phyloP scores from a whole-genome alignment of 345 rosid genomes.

The Trapa bicornis region DNA sequence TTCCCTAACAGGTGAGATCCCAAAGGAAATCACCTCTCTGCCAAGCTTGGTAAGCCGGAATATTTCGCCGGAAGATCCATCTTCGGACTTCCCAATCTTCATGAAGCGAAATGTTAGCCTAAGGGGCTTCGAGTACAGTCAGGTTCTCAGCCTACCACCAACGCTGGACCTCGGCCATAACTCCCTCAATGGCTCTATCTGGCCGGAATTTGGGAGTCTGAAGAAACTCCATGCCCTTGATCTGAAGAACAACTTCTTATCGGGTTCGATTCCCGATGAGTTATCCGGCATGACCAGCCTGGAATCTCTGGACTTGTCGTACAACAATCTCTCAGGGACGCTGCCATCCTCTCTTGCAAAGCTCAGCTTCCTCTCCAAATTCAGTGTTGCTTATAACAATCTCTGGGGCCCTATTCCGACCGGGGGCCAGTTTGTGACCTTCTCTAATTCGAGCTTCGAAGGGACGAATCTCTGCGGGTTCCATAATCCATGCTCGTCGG shows the following conservation, averaged over 20 bases:
- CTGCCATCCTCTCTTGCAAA: constrained; percentile 8
- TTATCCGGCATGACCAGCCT: constrained; percentile 13
- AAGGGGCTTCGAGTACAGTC: constrained; percentile 14
- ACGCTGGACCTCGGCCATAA: constrained; percentile 10
- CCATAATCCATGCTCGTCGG: constrained; percentile 28
- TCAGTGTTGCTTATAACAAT: constrained; percentile 10
- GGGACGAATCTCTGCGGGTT: constrained; percentile 70
- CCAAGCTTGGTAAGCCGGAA: constrained; percentile 7
- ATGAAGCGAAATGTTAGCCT: constrained; percentile 10
- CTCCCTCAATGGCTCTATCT: constrained; percentile 10
- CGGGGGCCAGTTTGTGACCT: constrained; percentile 58
- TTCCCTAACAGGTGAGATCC: constrained; percentile 10
- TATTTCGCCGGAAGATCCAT: constrained; percentile 7
- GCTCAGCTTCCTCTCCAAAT: constrained; percentile 12
- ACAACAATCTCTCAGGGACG: constrained; percentile 11
- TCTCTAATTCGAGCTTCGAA: constrained; percentile 74
- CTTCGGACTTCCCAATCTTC: constrained; percentile 13
- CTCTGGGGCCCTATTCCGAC: constrained; percentile 9
- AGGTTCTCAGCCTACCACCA: constrained; percentile 12
- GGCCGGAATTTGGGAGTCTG: constrained; percentile 13
- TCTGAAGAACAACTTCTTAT: constrained; percentile 6
- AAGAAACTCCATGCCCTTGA: constrained; percentile 12
- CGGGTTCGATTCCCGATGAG: constrained; percentile 7
- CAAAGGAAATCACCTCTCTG: constrained; percentile 7
- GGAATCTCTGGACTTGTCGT: constrained; percentile 12